Conservation (phyloP, 371 early-diverging fungal genomes). For the Mortierella sp. region DNA sequence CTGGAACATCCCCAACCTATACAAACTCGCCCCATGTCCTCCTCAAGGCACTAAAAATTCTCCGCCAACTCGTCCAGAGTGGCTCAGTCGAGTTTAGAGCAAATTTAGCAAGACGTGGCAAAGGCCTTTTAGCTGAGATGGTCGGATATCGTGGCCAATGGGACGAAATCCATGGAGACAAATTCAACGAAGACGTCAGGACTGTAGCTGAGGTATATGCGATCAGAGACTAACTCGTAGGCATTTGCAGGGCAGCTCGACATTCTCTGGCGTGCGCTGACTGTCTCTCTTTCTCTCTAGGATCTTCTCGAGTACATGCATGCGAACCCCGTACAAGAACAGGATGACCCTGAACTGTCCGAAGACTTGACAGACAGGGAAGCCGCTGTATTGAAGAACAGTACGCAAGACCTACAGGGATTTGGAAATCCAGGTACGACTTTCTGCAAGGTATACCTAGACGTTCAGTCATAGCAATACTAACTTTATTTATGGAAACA, state of each 20-base stretch:
- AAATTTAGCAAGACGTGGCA: slow-evolving; percentile 33
- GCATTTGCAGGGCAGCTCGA: neutral
- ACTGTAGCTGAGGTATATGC: slow-evolving; percentile 30
- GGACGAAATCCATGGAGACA: slow-evolving; percentile 54
- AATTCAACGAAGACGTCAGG: slow-evolving; percentile 38
- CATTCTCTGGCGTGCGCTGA: neutral
- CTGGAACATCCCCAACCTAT: slow-evolving; percentile 20
- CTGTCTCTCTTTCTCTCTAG: neutral
- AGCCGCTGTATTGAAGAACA: slow-evolving; percentile 26
- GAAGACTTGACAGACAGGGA: slow-evolving; percentile 23
- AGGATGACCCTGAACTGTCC: slow-evolving; percentile 6
- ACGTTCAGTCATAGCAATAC: neutral
- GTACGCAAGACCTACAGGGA: slow-evolving; percentile 42
- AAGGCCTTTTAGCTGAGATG: slow-evolving; percentile 23
- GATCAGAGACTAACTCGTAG: neutral
- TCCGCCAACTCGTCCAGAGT: slow-evolving; percentile 49
- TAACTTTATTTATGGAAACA: slow-evolving; percentile 3
- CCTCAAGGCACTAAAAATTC: slow-evolving; percentile 52
- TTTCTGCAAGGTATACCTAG: neutral
- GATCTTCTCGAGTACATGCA: slow-evolving; percentile 55
- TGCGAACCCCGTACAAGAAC: slow-evolving; percentile 49
- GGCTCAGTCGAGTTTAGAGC: slow-evolving; percentile 44
- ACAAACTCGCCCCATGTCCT: slow-evolving; percentile 39
- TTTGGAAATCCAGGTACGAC: slow-evolving; percentile 51
- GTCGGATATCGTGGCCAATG: slow-evolving; percentile 39